Conservation (phyloP, 2,329 filamentous ascomycete species). For the Trichophyton simii region DNA sequence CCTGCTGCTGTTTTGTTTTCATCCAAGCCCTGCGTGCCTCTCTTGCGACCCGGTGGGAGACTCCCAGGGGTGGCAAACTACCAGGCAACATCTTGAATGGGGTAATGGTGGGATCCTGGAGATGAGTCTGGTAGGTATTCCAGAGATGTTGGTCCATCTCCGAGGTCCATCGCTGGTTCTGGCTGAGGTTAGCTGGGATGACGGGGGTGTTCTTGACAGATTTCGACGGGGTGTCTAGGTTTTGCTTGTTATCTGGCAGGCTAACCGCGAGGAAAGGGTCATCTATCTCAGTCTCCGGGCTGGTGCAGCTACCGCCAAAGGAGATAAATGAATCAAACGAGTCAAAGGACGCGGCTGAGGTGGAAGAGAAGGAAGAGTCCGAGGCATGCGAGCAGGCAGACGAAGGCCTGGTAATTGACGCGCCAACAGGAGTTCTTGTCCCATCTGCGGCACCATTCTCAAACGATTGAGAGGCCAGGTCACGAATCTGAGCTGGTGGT, state of each 20-base stretch:
- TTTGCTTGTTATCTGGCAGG: slow-evolving; percentile 26
- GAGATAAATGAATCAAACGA: slow-evolving; percentile 46
- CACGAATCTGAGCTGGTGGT: slow-evolving; percentile 34
- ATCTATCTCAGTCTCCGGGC: slow-evolving; percentile 45
- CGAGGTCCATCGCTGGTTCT: slow-evolving; percentile 39
- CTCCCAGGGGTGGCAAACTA: slow-evolving; percentile 49
- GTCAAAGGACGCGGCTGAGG: slow-evolving; percentile 23
- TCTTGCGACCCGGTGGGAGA: slow-evolving; percentile 50
- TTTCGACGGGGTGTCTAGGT: slow-evolving; percentile 28
- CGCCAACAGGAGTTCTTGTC: slow-evolving; percentile 24
- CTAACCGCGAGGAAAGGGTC: slow-evolving; percentile 43
- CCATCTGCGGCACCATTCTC: slow-evolving; percentile 18
- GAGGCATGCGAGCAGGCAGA: slow-evolving; percentile 49
- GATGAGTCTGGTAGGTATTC: slow-evolving; percentile 52
- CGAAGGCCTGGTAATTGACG: slow-evolving; percentile 41
- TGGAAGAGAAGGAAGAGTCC: slow-evolving; percentile 50
- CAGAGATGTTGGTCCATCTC: slow-evolving; percentile 56
- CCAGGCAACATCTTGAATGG: slow-evolving; percentile 56
- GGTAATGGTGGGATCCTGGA: slow-evolving; percentile 54
- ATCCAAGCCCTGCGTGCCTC: slow-evolving; percentile 51
- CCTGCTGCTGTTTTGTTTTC: slow-evolving; percentile 26
- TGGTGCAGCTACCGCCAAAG: slow-evolving; percentile 48
- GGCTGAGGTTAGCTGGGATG: slow-evolving; percentile 17
- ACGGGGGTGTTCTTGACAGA: slow-evolving; percentile 19
- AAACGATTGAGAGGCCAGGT: slow-evolving; percentile 22